phyloP scores from a whole-genome alignment of 2,329 filamentous ascomycete genomes.

The Fusarium multiceps region DNA sequence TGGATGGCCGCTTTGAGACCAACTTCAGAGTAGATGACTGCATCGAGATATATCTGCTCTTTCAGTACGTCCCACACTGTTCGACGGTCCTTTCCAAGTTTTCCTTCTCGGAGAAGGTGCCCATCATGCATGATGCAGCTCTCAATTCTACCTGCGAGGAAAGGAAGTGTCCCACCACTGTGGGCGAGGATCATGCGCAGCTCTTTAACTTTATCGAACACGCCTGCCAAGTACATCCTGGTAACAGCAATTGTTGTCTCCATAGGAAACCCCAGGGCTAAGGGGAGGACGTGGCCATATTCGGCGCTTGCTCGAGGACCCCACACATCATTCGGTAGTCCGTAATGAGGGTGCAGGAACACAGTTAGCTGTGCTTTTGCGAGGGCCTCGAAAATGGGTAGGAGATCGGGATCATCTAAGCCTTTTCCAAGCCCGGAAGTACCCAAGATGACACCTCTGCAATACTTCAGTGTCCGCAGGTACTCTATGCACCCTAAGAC shows the following conservation, averaged over 20 bases:
- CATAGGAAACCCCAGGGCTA: conserved; percentile 88
- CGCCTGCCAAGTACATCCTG: conserved; percentile 86
- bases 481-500: conserved; percentile 74
- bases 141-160: conserved; percentile 88
- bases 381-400: conserved; percentile 78
- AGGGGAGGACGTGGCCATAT: conserved; percentile 88
- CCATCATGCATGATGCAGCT: conserved; percentile 87
- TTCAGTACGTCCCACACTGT: conserved; percentile 67
- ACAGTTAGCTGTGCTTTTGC: conserved; percentile 73
- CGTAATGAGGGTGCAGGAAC: conserved; percentile 94
- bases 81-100: conserved; percentile 59
- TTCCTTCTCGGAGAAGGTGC: conserved; percentile 74
- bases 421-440: conserved; percentile 84
- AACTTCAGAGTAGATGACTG: conserved; percentile 83
- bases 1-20: conserved; percentile 77
- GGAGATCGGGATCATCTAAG: conserved; percentile 79
- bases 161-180: conserved; percentile 88
- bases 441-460: conserved; percentile 88
- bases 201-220: conserved; percentile 76
- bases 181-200: conserved; percentile 85
- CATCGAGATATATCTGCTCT: conserved; percentile 87
- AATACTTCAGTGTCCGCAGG: conserved; percentile 70
- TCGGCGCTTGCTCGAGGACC: conserved; percentile 73
- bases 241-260: conserved; percentile 93
- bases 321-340: conserved; percentile 82